phyloP scores from a whole-genome alignment of 2,329 filamentous ascomycete genomes.

The Verticillium longisporum region DNA sequence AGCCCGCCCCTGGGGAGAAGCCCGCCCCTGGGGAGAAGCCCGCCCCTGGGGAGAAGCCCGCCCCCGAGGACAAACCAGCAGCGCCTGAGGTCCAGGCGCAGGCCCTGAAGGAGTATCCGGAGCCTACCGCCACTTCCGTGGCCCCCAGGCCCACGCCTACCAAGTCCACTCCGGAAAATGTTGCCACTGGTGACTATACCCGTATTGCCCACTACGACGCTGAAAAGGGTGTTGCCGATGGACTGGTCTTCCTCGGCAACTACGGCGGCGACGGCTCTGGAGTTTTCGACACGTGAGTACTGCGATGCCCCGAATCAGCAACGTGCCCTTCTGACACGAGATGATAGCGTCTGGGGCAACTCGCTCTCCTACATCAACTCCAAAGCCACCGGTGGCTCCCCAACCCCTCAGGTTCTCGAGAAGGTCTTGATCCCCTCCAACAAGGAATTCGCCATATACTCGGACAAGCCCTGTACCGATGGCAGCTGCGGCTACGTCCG shows the following conservation, averaged over 20 bases:
- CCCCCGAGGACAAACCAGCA: slow-evolving; percentile 1
- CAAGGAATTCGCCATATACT: slow-evolving; percentile 40
- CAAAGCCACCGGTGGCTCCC: slow-evolving; percentile 29
- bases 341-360: slow-evolving; percentile 32
- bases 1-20: slow-evolving; percentile 6
- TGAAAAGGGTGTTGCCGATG: slow-evolving; percentile 27
- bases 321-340: neutral
- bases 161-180: slow-evolving; percentile 2
- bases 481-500: slow-evolving; percentile 36
- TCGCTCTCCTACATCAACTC: slow-evolving; percentile 39
- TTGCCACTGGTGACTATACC: slow-evolving; percentile 25
- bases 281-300: slow-evolving; percentile 34
- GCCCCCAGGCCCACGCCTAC: slow-evolving; percentile 3
- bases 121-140: slow-evolving; percentile 5
- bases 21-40: slow-evolving; percentile 6
- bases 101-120: slow-evolving; percentile 5
- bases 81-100: slow-evolving; percentile 7
- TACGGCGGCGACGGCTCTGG: slow-evolving; percentile 36
- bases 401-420: slow-evolving; percentile 30
- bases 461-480: slow-evolving; percentile 31
- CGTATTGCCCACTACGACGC: slow-evolving; percentile 40
- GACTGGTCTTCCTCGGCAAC: slow-evolving; percentile 42
- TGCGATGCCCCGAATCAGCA: neutral
- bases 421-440: slow-evolving; percentile 31
- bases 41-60: slow-evolving; percentile 5